phyloP scores from a whole-genome alignment of 805 yeast genomes.

The Metschnikowia colocasiae region DNA sequence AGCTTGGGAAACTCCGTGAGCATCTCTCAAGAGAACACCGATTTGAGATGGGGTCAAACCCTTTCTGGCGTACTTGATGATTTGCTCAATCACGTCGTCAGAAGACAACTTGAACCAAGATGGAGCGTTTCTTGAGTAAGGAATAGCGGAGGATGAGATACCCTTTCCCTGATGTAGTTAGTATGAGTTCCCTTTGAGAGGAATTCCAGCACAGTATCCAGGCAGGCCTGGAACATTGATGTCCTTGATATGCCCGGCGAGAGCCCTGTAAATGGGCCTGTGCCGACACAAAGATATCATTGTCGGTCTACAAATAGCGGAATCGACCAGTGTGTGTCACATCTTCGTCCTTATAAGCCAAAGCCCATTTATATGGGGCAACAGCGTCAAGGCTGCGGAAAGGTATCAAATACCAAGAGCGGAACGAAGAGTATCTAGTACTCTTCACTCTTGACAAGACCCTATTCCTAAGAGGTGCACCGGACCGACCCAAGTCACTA shows the following conservation, averaged over 20 bases:
- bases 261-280: no score
- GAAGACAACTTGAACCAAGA: constrained; percentile 98
- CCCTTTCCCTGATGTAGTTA: constrained; percentile 82
- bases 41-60: constrained; percentile 99
- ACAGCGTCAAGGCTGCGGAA: neutral
- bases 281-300: neutral
- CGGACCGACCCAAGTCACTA: constrained; percentile 24
- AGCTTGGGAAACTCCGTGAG: constrained; percentile 99
- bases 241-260: neutral
- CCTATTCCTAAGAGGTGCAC: constrained; percentile 23
- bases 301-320: constrained; percentile 42
- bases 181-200: constrained; percentile 7
- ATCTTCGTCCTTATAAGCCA: neutral
- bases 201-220: constrained; percentile 4
- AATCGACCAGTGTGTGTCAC: constrained; percentile 41
- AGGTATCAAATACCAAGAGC: constrained; percentile 26
- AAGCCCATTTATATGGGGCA: neutral
- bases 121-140: constrained; percentile 98
- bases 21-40: constrained; percentile 99
- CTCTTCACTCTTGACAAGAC: constrained; percentile 30
- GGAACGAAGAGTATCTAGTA: constrained; percentile 12
- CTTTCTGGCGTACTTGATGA: constrained; percentile 99
- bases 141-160: constrained; percentile 97
- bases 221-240: constrained; percentile 3
- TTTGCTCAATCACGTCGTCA: constrained; percentile 95